Evolutionary conservation across 495 filamentous ascomycete species (phyloP), one percentile per base, ranked within the genome.

Genomic region (Hyphodiscus hymeniophilus): DNA sequence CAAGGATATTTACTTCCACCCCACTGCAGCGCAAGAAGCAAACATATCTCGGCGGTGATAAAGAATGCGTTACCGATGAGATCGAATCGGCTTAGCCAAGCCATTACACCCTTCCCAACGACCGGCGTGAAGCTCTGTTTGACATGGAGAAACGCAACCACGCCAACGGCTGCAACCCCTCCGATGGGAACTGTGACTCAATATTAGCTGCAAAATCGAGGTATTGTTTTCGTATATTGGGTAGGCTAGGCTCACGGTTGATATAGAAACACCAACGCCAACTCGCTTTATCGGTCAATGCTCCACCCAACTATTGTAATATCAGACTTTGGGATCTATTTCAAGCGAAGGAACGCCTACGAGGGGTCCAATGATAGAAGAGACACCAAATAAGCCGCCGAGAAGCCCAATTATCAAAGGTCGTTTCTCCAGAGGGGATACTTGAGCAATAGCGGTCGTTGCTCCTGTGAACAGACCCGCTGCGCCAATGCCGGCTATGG

Each of bases 191-290:
- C n/a, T n/a, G n/a, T n/a, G n/a, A n/a, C n/a, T n/a, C n/a, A n/a
- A n/a, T n/a, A n/a, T n/a, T n/a, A n/a, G n/a, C n/a, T n/a, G n/a
- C n/a, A n/a, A n/a, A n/a, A n/a, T n/a, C n/a, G n/a, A n/a, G n/a
- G n/a, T n/a, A n/a, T n/a, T n/a, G n/a, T n/a, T n/a, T n/a, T n/a
- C n/a, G n/a, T n/a, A n/a, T n/a, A n/a, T n/a, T n/a, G n/a, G n/a
- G n/a, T n/a, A n/a, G n/a, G n/a, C n/a, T n/a, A n/a, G n/a, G n/a
- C n/a, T n/a, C n/a, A n/a, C n/a, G 67, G 56, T 83, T 85, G 46
- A 85, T 80, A 47, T 82, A 81, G 30, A 34, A 22, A 7, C 78
- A 81, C 78, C 78, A 82, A 38, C 78, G 60, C 79, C 77, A 81
- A 11, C 66, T 66, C 8, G 76, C 66, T 28, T 77, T 66, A 32